Conservation (phyloP, 2,329 filamentous ascomycete species). For the Botrytis galanthina region DNA sequence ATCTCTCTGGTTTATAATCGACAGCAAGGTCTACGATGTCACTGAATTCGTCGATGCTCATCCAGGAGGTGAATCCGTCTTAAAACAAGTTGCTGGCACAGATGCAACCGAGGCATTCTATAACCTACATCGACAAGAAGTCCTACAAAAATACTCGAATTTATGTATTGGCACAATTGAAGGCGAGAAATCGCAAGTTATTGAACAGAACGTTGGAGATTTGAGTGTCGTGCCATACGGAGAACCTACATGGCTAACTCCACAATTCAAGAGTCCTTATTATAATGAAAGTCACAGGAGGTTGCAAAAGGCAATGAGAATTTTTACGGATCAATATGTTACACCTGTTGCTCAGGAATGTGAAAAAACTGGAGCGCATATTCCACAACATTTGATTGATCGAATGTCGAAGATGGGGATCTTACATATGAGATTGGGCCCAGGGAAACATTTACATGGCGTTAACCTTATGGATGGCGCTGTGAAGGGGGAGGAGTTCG, state of each 20-base stretch:
- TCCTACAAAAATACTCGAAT: constrained; percentile 74
- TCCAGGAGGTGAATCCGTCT: constrained; percentile 73
- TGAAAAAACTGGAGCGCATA: constrained; percentile 70
- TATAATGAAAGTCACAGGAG: constrained; percentile 71
- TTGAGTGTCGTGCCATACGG: constrained; percentile 78
- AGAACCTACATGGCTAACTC: constrained; percentile 79
- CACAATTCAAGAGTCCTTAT: constrained; percentile 75
- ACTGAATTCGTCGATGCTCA: constrained; percentile 83
- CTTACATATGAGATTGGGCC: constrained; percentile 78
- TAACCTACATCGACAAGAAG: constrained; percentile 88
- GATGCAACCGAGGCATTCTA: constrained; percentile 85
- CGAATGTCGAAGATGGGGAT: constrained; percentile 72
- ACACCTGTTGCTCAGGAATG: constrained; percentile 73
- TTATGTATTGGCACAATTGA: constrained; percentile 73
- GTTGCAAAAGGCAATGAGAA: constrained; percentile 66
- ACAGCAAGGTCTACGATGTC: constrained; percentile 83
- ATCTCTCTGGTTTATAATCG: constrained; percentile 73
- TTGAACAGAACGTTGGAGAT: constrained; percentile 67
- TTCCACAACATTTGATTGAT: constrained; percentile 70
- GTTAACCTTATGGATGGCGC: constrained; percentile 65
- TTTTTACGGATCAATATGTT: constrained; percentile 70
- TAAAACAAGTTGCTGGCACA: constrained; percentile 75
- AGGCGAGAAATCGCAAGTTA: constrained; percentile 72
- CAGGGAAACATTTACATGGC: constrained; percentile 77
- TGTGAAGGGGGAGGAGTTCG: constrained; percentile 75